These are phyloP conservation scores for Dioscorea dumetorum DNA, from an alignment of 106 monocot genomes.

Conservation along the genomic window DNA sequence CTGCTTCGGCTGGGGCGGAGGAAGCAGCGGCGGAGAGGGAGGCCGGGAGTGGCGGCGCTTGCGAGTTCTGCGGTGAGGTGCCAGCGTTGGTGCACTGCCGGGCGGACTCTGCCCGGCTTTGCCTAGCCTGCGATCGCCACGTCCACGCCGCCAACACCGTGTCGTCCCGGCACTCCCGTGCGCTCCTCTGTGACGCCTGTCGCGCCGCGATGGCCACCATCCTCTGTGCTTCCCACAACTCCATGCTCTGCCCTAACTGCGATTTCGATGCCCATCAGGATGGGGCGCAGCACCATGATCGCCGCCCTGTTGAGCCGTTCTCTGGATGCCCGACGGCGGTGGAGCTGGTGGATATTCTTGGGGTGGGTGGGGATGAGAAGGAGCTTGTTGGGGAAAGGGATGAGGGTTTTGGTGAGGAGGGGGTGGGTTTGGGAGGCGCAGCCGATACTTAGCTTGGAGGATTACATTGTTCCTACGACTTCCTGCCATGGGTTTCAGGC, in stretches of 20 bases:
- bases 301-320: conserved; percentile 47
- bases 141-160: conserved; percentile 73
- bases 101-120: conserved; percentile 32
- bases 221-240: conserved; percentile 22
- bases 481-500: conserved; percentile 40
- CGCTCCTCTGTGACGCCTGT: conserved; percentile 52
- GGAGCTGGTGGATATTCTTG: conserved; percentile 31
- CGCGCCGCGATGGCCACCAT: conserved; percentile 20
- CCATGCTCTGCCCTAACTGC: conserved; percentile 40
- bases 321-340: conserved; percentile 38
- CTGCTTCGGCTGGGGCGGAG: no score
- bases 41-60: not conserved
- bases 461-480: conserved; percentile 45
- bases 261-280: conserved; percentile 27
- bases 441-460: conserved; percentile 34
- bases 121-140: conserved; percentile 53
- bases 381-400: conserved; percentile 3
- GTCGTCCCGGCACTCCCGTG: conserved; percentile 40
- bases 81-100: conserved; percentile 28
- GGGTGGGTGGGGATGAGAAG: conserved; percentile 29
- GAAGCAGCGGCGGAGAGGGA: no score
- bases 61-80: conserved; percentile 25
- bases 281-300: conserved; percentile 7
- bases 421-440: conserved; percentile 25
- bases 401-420: conserved; percentile 10